Evolutionary conservation across 225 moss, liverwort and hornwort genomes (phyloP).

Genomic region (Polytrichum formosum): DNA sequence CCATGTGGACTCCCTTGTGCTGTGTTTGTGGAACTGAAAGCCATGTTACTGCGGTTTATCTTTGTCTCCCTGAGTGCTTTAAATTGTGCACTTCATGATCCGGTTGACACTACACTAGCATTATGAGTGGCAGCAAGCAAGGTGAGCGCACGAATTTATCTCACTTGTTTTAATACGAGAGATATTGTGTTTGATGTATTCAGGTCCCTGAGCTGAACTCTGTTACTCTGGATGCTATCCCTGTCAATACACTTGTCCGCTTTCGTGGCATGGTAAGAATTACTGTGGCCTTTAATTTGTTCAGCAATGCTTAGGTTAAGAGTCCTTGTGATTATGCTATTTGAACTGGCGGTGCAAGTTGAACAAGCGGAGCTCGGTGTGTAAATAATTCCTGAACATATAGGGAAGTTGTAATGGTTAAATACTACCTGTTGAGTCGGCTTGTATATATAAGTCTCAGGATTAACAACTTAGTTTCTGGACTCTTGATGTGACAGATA

Average conservation of each 20-base stretch:
- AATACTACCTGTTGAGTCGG: too few relatives aligned
- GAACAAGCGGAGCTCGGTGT: too few relatives aligned
- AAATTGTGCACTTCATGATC: background rate
- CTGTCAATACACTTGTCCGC: conserved; percentile 77
- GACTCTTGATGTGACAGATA: too few relatives aligned
- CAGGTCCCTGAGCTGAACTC: conserved; percentile 95
- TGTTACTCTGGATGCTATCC: conserved; percentile 60
- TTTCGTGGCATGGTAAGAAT: conserved; percentile 88
- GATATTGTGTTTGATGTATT: conserved; percentile 5
- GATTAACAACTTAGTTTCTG: too few relatives aligned
- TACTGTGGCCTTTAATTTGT: background rate
- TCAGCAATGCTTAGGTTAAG: background rate
- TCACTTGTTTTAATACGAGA: background rate
- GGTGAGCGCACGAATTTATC: background rate
- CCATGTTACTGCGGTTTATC: background rate
- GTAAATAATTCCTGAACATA: too few relatives aligned
- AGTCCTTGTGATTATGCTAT: too few relatives aligned
- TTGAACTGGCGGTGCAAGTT: too few relatives aligned
- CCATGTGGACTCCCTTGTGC: background rate
- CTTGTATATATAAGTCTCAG: too few relatives aligned
- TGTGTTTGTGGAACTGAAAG: background rate
- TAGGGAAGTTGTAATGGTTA: too few relatives aligned
- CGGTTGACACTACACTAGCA: background rate
- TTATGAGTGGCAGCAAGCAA: background rate
- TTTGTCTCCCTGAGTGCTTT: too few relatives aligned